phyloP scores from a whole-genome alignment of 2,329 filamentous ascomycete genomes.

The Colletotrichum tanaceti region DNA sequence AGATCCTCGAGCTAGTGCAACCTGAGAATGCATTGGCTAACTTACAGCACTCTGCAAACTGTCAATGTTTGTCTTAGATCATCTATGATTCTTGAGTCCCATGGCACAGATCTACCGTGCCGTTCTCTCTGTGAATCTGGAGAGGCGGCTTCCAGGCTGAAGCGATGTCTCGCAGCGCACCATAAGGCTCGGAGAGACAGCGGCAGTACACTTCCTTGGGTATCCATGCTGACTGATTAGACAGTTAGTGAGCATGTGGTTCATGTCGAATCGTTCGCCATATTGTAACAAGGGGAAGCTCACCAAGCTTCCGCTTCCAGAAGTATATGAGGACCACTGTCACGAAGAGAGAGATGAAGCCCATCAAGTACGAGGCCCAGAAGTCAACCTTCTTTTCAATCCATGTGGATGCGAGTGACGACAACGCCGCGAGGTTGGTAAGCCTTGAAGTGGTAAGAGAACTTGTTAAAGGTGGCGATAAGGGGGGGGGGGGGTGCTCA shows the following conservation, averaged over 20 bases:
- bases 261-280: too few relatives aligned
- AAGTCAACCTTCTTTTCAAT: background rate
- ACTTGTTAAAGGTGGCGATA: background rate
- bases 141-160: slow-evolving; percentile 63
- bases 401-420: background rate
- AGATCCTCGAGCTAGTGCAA: too few relatives aligned
- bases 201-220: slow-evolving; percentile 60
- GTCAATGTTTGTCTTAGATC: slow-evolving; percentile 71
- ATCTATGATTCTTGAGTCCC: slow-evolving; percentile 72
- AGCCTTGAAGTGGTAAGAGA: background rate
- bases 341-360: background rate
- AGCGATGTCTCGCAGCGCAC: slow-evolving; percentile 59
- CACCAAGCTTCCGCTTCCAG: background rate
- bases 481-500: background rate
- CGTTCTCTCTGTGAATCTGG: slow-evolving; percentile 64
- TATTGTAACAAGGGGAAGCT: background rate
- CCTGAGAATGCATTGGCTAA: background rate
- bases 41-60: slow-evolving; percentile 62
- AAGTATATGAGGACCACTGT: background rate
- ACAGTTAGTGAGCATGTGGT: too few relatives aligned
- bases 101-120: slow-evolving; percentile 56
- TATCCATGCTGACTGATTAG: slow-evolving; percentile 4
- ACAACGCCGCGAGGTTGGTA: background rate
- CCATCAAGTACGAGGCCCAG: slow-evolving; percentile 1
- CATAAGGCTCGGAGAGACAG: slow-evolving; percentile 67